Evolutionary conservation across 2,329 filamentous ascomycete species (phyloP), one percentile per base, ranked within the genome.

Genomic region (Podosphaera fusca): DNA sequence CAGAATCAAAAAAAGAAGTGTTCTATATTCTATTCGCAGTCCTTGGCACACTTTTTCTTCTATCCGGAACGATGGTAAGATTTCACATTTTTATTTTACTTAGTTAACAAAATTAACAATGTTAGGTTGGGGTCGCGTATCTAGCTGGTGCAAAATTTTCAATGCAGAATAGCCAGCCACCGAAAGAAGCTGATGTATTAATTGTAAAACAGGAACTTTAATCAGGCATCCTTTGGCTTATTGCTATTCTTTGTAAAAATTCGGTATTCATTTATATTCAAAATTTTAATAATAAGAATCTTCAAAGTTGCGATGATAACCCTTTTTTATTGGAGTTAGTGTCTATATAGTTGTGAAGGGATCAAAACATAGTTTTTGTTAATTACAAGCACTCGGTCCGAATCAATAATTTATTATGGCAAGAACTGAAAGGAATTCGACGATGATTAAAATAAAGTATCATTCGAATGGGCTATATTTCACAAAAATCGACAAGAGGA

Each of bases 61-160:
- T 95, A 46, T 83, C 87, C 29, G 72, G 72, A 55, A 63, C 84
- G 33, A 95, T 96, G 90, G 88, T 95, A 76, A 64, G 61, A 58
- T 35, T 46, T n/a, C 6, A 12, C 34, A 7, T 42, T 31, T 35
- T 40, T 30, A 2, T 9, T 52, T 5, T 52, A 36, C 10, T 52
- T 14, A 29, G 10, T 14, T 9, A 34, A 47, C 10, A 45, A 45
- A 45, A 58, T 61, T 64, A 60, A 64, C 57, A 60, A 5, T 7
- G 56, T 56, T 63, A 95, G 89, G 71, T 95, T 62, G 80, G 80
- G 56, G 71, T 78, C 45, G 90, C 90, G 8, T 95, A 81, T 78
- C 71, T 84, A 55, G 75, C 89, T 61, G 89, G 90, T 58, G 88
- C 88, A 35, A 42, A 42, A 1, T 42, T 42, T 42, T 42, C 38